Conservation (phyloP, 176 grass and related monocot species). For the Cocos nucifera region DNA sequence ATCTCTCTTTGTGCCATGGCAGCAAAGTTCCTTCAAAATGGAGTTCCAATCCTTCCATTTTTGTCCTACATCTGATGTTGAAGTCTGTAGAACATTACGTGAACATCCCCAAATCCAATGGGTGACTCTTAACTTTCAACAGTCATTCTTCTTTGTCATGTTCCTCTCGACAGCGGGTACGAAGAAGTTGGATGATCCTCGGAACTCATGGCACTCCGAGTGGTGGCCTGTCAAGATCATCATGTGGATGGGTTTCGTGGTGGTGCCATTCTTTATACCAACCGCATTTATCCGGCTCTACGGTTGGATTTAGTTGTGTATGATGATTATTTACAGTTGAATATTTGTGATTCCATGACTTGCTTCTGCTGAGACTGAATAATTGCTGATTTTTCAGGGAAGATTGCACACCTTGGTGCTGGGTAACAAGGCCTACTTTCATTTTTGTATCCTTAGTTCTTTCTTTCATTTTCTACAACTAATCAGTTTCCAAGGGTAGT, state of each 20-base stretch:
- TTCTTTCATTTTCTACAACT: neutral
- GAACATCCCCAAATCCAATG: neutral
- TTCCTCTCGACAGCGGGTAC: slow-evolving; percentile 67
- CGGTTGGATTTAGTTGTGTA: slow-evolving; percentile 33
- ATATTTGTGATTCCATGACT: neutral
- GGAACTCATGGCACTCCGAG: slow-evolving; percentile 93
- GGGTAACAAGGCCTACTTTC: slow-evolving; percentile 41
- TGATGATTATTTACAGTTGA: neutral
- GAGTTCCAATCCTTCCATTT: too few relatives aligned
- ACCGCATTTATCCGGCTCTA: slow-evolving; percentile 79
- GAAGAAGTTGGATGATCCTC: slow-evolving; percentile 49
- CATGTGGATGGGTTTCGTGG: slow-evolving; percentile 72
- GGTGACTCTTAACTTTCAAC: slow-evolving; percentile 5
- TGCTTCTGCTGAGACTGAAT: neutral
- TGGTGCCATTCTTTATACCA: slow-evolving; percentile 66
- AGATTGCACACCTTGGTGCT: slow-evolving; percentile 82
- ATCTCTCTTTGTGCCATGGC: too few relatives aligned
- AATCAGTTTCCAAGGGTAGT: too few relatives aligned
- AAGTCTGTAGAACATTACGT: too few relatives aligned
- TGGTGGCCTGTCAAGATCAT: slow-evolving; percentile 88
- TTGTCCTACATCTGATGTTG: too few relatives aligned
- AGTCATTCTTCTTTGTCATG: slow-evolving; percentile 97
- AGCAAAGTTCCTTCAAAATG: too few relatives aligned
- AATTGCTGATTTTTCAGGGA: slow-evolving; percentile 38
- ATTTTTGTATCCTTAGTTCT: neutral